A percentile compares a stretch with the other conserved stretches of the same genome.
Conservation (phyloP, 495 filamentous ascomycete species). For the Paragyromitra xinjiangensis region DNA sequence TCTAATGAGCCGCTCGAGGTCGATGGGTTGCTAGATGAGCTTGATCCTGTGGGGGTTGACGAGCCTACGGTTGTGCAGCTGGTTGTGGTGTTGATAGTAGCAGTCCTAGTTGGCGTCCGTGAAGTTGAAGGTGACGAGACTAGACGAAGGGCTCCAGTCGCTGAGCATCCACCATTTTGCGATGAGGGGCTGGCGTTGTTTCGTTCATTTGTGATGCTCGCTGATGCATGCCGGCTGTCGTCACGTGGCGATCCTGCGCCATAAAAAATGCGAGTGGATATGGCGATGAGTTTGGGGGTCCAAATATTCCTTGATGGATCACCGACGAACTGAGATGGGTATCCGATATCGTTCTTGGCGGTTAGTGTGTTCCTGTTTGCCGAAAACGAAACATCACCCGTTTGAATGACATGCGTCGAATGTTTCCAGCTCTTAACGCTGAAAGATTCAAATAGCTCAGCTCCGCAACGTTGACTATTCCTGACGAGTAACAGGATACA, state of each 20-base stretch:
- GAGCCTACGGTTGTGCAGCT: constrained; percentile 20
- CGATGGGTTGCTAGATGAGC: background rate
- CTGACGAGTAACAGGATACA: background rate
- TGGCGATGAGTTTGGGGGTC: background rate
- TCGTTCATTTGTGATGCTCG: background rate
- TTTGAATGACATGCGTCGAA: background rate
- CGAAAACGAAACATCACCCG: background rate
- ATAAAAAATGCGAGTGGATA: background rate
- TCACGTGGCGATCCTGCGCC: background rate
- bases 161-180: background rate
- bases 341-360: background rate
- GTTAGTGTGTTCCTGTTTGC: background rate
- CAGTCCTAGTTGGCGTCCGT: constrained; percentile 2
- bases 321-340: background rate
- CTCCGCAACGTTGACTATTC: background rate
- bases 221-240: background rate
- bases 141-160: background rate
- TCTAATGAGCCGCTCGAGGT: background rate
- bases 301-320: background rate
- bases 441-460: background rate
- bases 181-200: background rate
- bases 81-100: constrained; percentile 10
- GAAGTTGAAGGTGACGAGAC: constrained; percentile 3
- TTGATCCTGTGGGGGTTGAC: background rate
- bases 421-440: background rate